Evolutionary conservation across 2,329 filamentous ascomycete genomes (phyloP), one percentile per base, ranked within the genome.

Genomic region (Alternaria alternata): DNA sequence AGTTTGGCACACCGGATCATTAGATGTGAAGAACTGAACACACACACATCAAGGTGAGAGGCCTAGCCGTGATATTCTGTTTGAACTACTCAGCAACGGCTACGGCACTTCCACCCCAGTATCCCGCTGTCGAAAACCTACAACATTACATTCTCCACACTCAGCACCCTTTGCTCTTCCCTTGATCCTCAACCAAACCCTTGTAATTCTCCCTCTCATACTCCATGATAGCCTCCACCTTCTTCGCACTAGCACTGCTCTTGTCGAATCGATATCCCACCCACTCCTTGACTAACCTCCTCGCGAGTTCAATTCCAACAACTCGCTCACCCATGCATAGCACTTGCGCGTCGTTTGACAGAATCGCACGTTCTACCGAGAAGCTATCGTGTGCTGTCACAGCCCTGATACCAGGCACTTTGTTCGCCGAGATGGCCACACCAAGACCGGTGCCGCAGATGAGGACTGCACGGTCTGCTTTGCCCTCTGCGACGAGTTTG

Each of bases 301-400:
- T 86, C 43, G 92, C 92, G 42, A 96, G 80, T 81, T 96, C 93
- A 48, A 95, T 77, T 0, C 93, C 92, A 44, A 96, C 86, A 0
- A 96, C 92, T 22, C 92, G 83, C 85, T 96, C 90, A 0, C 92
- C 92, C 84, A 96, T 89, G 76, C 93, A 96, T 63, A 96, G 81
- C 32, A 96, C 92, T 80, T 96, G 92, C 3, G 92, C 91, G 76
- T 96, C 89, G 78, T 96, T 96, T 81, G 90, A 93, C 72, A 94
- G 80, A 11, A 96, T 86, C 20, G 90, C 88, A 51, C 92, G 82
- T 84, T 96, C 92, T 6, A 96, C 91, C 57, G 86, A 89, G 82
- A 94, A 96, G 67, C 88, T 89, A 76, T 96, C 93, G 77, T 96
- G 93, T 1, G 93, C 93, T 5, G 92, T 96, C 18, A 96, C 93